Conservation (phyloP, 148 eudicot species). For the Nepenthes gracilis region DNA sequence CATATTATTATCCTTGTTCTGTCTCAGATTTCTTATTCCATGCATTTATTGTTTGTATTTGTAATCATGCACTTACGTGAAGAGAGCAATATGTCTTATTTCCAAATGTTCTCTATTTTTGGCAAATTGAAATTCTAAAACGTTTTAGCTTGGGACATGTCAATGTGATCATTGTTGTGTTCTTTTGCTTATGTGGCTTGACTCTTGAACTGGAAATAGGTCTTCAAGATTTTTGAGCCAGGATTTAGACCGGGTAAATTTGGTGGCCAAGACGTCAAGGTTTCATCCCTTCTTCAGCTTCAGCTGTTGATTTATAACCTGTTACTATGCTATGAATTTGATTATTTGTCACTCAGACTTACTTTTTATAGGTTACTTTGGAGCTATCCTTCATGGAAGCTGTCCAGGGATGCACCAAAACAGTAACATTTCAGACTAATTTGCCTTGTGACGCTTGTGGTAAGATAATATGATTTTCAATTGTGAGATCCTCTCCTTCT, state of each 20-base stretch:
- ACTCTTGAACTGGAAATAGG: constrained; percentile 20
- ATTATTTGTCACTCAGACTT: not conserved
- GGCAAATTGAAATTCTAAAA: no score
- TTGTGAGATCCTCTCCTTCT: not conserved
- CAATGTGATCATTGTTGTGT: not conserved
- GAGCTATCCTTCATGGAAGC: constrained; percentile 98
- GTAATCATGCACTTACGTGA: no score
- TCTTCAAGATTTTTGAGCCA: constrained; percentile 31
- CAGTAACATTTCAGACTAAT: constrained; percentile 54
- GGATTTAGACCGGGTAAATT: constrained; percentile 5
- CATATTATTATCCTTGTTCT: no score
- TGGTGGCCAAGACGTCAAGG: constrained; percentile 60
- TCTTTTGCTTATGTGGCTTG: constrained; percentile 9
- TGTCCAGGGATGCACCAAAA: constrained; percentile 87
- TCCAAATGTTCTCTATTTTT: no score
- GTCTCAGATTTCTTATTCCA: no score
- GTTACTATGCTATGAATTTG: not conserved
- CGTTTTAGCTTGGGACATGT: no score
- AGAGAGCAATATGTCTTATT: no score
- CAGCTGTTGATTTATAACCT: not conserved
- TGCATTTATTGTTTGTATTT: no score
- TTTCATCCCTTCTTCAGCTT: constrained; percentile 9
- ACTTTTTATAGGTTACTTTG: constrained; percentile 30
- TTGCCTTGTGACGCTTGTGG: constrained; percentile 87
- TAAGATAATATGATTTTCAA: constrained; percentile 15